Evolutionary conservation across 2,329 filamentous ascomycete genomes (phyloP).

Genomic region (Epichloe sylvatica): DNA sequence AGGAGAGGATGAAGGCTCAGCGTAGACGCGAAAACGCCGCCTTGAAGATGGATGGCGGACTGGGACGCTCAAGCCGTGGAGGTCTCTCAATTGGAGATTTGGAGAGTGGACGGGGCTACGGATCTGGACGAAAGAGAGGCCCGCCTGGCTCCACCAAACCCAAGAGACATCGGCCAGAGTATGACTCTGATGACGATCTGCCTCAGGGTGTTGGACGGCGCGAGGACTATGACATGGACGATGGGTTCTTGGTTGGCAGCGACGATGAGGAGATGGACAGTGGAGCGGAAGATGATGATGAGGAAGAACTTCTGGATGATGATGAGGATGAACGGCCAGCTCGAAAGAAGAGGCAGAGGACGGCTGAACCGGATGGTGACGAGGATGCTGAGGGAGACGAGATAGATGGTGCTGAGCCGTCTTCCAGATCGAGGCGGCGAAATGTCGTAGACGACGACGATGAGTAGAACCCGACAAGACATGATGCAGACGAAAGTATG

Average conservation of each 20-base stretch:
- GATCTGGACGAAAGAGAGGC: conserved; percentile 39
- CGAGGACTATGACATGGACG: conserved; percentile 67
- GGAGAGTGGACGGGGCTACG: conserved; percentile 44
- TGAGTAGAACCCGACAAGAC: not conserved
- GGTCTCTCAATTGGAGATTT: conserved; percentile 56
- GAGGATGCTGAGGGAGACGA: conserved; percentile 41
- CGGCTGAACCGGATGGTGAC: conserved; percentile 32
- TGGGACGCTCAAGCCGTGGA: conserved; percentile 34
- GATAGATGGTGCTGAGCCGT: conserved; percentile 30
- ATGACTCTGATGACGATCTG: conserved; percentile 65
- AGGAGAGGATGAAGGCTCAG: conserved; percentile 54
- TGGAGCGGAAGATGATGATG: conserved; percentile 52
- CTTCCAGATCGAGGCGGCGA: conserved; percentile 37
- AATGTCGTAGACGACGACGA: conserved; percentile 41
- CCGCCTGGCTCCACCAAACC: conserved; percentile 33
- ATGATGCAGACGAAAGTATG: not conserved
- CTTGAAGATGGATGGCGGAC: conserved; percentile 47
- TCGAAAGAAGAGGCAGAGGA: conserved; percentile 36
- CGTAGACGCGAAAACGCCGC: conserved; percentile 54
- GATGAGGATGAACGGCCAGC: conserved; percentile 36
- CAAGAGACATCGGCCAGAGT: conserved; percentile 46
- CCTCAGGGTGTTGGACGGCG: conserved; percentile 46
- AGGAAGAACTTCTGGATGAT: conserved; percentile 42
- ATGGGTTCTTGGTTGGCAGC: conserved; percentile 64
- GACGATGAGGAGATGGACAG: conserved; percentile 55